Evolutionary conservation across 2,329 filamentous ascomycete species (phyloP).

Genomic region (Nemania serpens): DNA sequence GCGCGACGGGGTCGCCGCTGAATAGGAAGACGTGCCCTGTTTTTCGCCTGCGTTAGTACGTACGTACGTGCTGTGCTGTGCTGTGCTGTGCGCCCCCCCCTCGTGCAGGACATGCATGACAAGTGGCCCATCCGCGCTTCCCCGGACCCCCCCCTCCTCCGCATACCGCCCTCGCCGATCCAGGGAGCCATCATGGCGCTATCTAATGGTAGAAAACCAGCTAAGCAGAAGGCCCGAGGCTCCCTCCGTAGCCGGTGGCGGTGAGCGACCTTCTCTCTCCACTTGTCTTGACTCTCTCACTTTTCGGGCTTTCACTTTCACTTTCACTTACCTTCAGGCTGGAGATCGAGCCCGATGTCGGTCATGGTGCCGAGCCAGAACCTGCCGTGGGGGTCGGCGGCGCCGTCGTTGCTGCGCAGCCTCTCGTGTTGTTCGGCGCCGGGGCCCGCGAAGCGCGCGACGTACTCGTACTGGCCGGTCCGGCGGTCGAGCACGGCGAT

Average conservation of each 20-base stretch:
- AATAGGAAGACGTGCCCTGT: conserved; percentile 76
- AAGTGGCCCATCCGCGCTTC: too few relatives aligned
- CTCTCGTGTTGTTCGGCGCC: conserved; percentile 51
- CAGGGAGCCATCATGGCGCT: too few relatives aligned
- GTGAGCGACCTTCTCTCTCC: not conserved
- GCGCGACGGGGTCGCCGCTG: conserved; percentile 59
- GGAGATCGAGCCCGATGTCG: conserved; percentile 64
- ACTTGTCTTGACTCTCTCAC: not conserved
- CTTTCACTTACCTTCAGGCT: conserved; percentile 62
- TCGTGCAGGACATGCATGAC: too few relatives aligned
- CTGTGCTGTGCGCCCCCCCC: too few relatives aligned
- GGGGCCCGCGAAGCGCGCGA: conserved; percentile 52
- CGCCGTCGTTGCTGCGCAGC: conserved; percentile 79
- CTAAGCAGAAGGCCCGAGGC: too few relatives aligned
- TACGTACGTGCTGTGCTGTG: not conserved
- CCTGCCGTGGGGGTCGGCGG: conserved; percentile 75
- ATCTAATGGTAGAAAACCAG: too few relatives aligned
- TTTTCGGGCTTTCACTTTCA: too few relatives aligned
- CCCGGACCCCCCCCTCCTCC: too few relatives aligned
- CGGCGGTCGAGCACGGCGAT: conserved; percentile 75
- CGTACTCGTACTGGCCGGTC: conserved; percentile 58
- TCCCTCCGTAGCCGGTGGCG: too few relatives aligned
- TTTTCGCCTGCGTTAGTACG: conserved; percentile 9
- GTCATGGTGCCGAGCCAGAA: conserved; percentile 91
- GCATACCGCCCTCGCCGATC: too few relatives aligned